A percentile compares a stretch with the other conserved stretches of the same genome.
phyloP scores from a whole-genome alignment of 75 land plant genomes.

The Ceratopteris richardii region DNA sequence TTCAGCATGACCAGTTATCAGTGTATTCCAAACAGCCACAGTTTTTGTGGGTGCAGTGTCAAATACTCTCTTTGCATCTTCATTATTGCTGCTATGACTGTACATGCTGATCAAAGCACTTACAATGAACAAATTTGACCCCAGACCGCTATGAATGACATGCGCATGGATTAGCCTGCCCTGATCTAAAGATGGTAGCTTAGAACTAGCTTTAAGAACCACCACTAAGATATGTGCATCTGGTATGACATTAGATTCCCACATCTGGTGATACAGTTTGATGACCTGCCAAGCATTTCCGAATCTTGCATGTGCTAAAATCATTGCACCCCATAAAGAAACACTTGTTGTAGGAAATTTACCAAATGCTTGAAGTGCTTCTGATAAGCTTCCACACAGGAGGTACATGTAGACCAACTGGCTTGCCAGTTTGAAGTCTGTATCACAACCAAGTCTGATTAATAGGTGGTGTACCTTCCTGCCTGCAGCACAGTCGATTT shows the following conservation, averaged over 20 bases:
- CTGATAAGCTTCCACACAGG: conserved; percentile 13
- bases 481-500: no score
- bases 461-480: background rate
- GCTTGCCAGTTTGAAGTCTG: background rate
- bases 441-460: conserved; percentile 1
- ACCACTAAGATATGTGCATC: conserved; percentile 37
- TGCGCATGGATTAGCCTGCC: conserved; percentile 7
- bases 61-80: background rate
- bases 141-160: background rate
- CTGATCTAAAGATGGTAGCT: background rate
- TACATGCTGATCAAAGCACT: conserved; percentile 11
- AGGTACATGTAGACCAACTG: conserved; percentile 6
- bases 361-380: conserved; percentile 29
- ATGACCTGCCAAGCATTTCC: conserved; percentile 26
- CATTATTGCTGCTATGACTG: background rate
- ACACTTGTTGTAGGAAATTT: conserved; percentile 14
- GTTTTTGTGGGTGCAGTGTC: background rate
- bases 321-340: conserved; percentile 25
- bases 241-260: conserved; percentile 20
- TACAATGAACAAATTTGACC: background rate
- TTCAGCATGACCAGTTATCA: background rate
- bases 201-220: conserved; percentile 12
- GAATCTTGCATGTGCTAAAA: conserved; percentile 13
- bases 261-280: conserved; percentile 40
- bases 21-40: conserved; percentile 1